These are phyloP conservation scores for Trypanosoma congolense DNA, from an alignment of 208 protist species.

Conservation along the genomic window DNA sequence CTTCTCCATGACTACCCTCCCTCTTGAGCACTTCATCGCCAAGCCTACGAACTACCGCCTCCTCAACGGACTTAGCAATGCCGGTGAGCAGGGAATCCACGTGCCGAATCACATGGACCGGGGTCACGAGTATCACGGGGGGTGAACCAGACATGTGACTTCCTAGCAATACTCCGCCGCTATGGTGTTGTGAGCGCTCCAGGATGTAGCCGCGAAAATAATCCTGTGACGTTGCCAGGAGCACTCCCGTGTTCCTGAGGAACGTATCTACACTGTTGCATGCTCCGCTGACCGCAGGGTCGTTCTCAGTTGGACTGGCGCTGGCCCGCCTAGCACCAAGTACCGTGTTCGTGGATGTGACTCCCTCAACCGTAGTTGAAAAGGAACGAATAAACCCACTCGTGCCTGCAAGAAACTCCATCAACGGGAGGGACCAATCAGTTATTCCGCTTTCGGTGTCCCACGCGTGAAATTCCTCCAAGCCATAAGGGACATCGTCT, in stretches of 20 bases:
- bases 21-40: background rate
- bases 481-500: no score
- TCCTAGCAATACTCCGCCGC: background rate
- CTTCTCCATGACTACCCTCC: background rate
- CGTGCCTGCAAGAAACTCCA: background rate
- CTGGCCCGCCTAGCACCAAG: background rate
- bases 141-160: constrained; percentile 2
- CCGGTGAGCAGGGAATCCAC: background rate
- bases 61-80: background rate
- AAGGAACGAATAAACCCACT: background rate
- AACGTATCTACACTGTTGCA: constrained; percentile 8
- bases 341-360: background rate
- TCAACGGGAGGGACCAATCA: background rate
- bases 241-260: background rate
- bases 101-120: constrained; percentile 1
- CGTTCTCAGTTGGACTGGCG: background rate
- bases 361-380: background rate
- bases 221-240: constrained; percentile 3
- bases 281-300: background rate
- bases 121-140: constrained; percentile 5
- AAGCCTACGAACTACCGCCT: background rate
- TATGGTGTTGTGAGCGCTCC: constrained; percentile 1
- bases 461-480: no score
- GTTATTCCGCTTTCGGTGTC: no score
- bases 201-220: background rate